phyloP scores from a whole-genome alignment of 805 yeast species.

The Wickerhamiella galacta region DNA sequence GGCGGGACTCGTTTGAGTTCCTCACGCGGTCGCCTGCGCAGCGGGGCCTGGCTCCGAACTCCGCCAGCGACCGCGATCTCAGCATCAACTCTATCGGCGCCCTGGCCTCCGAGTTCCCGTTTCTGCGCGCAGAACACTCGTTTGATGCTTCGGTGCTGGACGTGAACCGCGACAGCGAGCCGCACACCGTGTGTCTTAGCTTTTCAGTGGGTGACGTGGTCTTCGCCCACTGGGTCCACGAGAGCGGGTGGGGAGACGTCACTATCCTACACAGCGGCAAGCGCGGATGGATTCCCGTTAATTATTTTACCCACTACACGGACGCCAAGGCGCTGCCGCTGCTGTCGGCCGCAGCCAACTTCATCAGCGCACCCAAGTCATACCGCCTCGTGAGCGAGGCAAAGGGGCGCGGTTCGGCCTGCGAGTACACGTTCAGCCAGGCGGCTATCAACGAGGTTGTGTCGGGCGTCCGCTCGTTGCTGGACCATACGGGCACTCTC shows the following conservation, averaged over 20 bases:
- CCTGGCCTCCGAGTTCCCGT: constrained; percentile 18
- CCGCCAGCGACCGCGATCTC: not conserved
- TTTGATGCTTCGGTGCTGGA: constrained; percentile 19
- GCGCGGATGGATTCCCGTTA: constrained; percentile 29
- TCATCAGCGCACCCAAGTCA: constrained; percentile 21
- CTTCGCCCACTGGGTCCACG: constrained; percentile 23
- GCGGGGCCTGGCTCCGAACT: no score
- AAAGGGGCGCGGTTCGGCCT: not conserved
- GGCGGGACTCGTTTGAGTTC: no score
- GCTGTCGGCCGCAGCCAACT: constrained; percentile 22
- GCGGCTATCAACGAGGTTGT: constrained; percentile 24
- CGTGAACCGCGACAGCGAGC: constrained; percentile 16
- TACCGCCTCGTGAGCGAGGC: constrained; percentile 10
- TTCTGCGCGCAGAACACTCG: constrained; percentile 20
- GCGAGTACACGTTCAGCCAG: constrained; percentile 20
- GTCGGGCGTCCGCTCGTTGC: constrained; percentile 23
- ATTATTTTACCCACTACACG: constrained; percentile 24
- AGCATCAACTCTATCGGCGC: not conserved
- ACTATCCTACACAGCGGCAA: constrained; percentile 21
- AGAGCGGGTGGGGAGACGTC: constrained; percentile 31
- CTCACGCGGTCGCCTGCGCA: no score
- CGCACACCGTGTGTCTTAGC: constrained; percentile 20
- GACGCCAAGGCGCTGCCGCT: constrained; percentile 24
- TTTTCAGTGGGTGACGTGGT: constrained; percentile 24
- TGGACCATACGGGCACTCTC: constrained; percentile 21